These are phyloP conservation scores for Penicillium taxi DNA, from an alignment of 495 filamentous ascomycete genomes.

Conservation along the genomic window DNA sequence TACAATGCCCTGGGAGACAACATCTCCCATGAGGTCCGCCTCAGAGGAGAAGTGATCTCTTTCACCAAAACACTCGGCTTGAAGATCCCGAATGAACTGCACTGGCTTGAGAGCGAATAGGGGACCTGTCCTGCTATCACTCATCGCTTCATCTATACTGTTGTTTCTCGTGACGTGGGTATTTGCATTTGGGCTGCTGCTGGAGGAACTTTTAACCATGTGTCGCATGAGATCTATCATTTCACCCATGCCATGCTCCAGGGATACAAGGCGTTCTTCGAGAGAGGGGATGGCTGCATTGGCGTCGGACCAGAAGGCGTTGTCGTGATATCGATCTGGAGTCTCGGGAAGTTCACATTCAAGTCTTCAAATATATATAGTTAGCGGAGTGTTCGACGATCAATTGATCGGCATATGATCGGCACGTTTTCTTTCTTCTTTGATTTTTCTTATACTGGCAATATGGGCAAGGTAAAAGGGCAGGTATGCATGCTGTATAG, in stretches of 20 bases:
- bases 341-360: slow-evolving; percentile 36
- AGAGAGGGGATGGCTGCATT: slow-evolving; percentile 29
- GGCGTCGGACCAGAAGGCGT: slow-evolving; percentile 27
- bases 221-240: slow-evolving; percentile 35
- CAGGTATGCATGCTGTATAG: too few species aligned
- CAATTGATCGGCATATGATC: too few species aligned
- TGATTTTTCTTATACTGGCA: too few species aligned
- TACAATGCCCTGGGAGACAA: slow-evolving; percentile 27
- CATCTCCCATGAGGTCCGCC: slow-evolving; percentile 20
- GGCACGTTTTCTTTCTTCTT: too few species aligned
- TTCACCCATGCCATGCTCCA: slow-evolving; percentile 33
- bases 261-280: slow-evolving; percentile 31
- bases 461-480: too few species aligned
- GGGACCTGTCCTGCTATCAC: slow-evolving; percentile 13
- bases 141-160: slow-evolving; percentile 20
- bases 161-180: slow-evolving; percentile 13
- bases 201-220: slow-evolving; percentile 22
- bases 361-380: slow-evolving; percentile 21
- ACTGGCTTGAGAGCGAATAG: slow-evolving; percentile 26
- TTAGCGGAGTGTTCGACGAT: too few species aligned
- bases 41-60: slow-evolving; percentile 19
- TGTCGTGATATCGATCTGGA: slow-evolving; percentile 30
- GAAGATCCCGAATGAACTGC: slow-evolving; percentile 31
- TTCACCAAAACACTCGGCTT: slow-evolving; percentile 30
- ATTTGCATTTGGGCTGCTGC: slow-evolving; percentile 13